Evolutionary conservation across 768 basidiomycete species (phyloP).

Genomic region (Mycena amicta): DNA sequence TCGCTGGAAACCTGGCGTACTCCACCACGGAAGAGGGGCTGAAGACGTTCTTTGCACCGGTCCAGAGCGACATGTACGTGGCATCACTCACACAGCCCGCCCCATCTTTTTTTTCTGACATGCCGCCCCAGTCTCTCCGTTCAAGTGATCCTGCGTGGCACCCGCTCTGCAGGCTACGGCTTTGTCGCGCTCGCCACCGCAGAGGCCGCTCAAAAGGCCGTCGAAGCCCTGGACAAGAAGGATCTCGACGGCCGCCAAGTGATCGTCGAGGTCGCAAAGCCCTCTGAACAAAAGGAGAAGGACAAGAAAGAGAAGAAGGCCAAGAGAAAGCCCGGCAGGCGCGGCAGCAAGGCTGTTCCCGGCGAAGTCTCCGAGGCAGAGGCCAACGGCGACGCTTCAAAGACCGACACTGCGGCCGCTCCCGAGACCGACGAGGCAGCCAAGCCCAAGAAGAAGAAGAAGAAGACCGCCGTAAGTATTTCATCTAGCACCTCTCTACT

Average conservation of each 20-base stretch:
- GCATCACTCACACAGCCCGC: slow-evolving; percentile 46
- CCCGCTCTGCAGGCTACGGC: slow-evolving; percentile 88
- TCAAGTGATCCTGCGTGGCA: slow-evolving; percentile 84
- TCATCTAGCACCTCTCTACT: slow-evolving; percentile 13
- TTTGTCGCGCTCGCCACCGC: slow-evolving; percentile 82
- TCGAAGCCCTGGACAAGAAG: slow-evolving; percentile 82
- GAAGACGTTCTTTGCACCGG: slow-evolving; percentile 90
- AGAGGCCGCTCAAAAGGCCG: slow-evolving; percentile 86
- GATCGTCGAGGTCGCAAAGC: slow-evolving; percentile 93
- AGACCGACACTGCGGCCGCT: slow-evolving; percentile 57
- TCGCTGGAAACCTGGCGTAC: slow-evolving; percentile 95
- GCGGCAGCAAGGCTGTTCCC: slow-evolving; percentile 83
- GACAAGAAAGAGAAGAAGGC: slow-evolving; percentile 78
- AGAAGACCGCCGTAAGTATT: slow-evolving; percentile 62
- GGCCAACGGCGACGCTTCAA: slow-evolving; percentile 74
- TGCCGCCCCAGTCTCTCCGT: slow-evolving; percentile 63
- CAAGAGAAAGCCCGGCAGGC: slow-evolving; percentile 83
- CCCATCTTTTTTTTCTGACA: slow-evolving; percentile 25
- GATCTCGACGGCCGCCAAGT: slow-evolving; percentile 89
- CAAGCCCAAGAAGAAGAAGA: slow-evolving; percentile 87
- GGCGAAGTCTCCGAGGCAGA: slow-evolving; percentile 91
- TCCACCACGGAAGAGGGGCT: slow-evolving; percentile 93
- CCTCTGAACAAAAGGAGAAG: slow-evolving; percentile 82
- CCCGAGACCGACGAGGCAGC: slow-evolving; percentile 67
- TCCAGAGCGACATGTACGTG: slow-evolving; percentile 85